Conservation (phyloP, 305 asterid species). For the Rubia occidens region DNA sequence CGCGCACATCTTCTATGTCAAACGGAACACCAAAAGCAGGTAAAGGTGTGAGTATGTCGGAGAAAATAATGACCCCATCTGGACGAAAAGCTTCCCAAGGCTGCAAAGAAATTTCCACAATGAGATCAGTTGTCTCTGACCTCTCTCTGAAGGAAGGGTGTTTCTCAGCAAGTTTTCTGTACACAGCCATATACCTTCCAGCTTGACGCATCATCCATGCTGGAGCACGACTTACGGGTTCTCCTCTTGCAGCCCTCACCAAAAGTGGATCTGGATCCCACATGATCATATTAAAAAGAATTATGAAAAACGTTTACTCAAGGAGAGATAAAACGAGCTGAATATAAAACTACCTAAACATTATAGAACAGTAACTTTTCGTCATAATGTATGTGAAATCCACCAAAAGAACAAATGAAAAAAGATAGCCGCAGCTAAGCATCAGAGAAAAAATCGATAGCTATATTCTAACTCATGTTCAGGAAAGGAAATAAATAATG, state of each 20-base stretch:
- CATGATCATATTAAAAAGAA: no score
- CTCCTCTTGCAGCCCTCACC: slow-evolving; percentile 92
- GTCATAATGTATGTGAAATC: not conserved
- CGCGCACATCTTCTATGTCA: slow-evolving; percentile 79
- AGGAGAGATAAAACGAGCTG: slow-evolving; percentile 15
- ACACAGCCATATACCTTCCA: slow-evolving; percentile 95
- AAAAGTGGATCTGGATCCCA: slow-evolving; percentile 65
- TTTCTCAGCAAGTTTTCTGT: slow-evolving; percentile 92
- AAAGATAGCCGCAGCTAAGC: not conserved
- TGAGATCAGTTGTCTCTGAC: slow-evolving; percentile 98
- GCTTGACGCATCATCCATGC: slow-evolving; percentile 99
- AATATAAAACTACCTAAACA: not conserved
- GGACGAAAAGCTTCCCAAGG: slow-evolving; percentile 98
- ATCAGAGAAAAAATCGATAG: not conserved
- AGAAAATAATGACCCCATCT: slow-evolving; percentile 91
- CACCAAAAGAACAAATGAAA: not conserved
- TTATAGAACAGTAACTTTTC: not conserved
- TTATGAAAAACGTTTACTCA: slow-evolving; percentile 7
- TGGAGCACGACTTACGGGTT: slow-evolving; percentile 70
- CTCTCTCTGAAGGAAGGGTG: slow-evolving; percentile 94
- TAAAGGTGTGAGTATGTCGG: slow-evolving; percentile 86
- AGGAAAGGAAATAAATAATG: not conserved
- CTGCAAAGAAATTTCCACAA: slow-evolving; percentile 97
- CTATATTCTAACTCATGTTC: not conserved
- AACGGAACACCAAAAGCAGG: slow-evolving; percentile 96